Percentiles rank a stretch among this genome's conserved stretches.
Conservation (phyloP, 2,329 filamentous ascomycete genomes). For the Trichophyton mentagrophytes region DNA sequence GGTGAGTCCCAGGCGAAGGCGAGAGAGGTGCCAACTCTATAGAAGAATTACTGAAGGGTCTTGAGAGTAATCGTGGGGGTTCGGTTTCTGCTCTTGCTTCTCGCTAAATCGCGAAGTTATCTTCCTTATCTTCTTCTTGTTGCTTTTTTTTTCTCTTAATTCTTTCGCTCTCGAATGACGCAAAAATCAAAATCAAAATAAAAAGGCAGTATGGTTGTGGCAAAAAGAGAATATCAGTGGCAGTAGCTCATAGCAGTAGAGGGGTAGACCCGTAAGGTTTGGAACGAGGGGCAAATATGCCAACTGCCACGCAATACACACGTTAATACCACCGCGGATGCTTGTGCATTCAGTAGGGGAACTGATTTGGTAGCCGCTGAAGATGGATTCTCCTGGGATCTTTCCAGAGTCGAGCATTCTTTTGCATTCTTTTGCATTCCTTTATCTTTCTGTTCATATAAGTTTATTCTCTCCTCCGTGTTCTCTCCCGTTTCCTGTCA, state of each 20-base stretch:
- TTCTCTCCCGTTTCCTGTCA: neutral
- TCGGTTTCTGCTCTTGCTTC: too few relatives aligned
- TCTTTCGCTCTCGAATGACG: neutral
- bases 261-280: neutral
- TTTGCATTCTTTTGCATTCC: neutral
- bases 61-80: too few relatives aligned
- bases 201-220: neutral
- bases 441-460: neutral
- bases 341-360: neutral
- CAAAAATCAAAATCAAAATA: neutral
- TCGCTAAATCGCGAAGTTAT: too few relatives aligned
- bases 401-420: neutral
- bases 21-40: neutral
- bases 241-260: neutral
- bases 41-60: neutral
- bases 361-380: neutral
- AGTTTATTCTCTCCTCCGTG: neutral
- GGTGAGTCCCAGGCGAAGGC: neutral
- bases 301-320: neutral
- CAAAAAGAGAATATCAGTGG: neutral
- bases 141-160: too few relatives aligned
- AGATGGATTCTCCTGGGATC: neutral
- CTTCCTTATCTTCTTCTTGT: too few relatives aligned
- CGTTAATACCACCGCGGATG: neutral
- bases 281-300: neutral